Conservation (phyloP, 164 flowering plant species). For the Umbellularia californica region DNA sequence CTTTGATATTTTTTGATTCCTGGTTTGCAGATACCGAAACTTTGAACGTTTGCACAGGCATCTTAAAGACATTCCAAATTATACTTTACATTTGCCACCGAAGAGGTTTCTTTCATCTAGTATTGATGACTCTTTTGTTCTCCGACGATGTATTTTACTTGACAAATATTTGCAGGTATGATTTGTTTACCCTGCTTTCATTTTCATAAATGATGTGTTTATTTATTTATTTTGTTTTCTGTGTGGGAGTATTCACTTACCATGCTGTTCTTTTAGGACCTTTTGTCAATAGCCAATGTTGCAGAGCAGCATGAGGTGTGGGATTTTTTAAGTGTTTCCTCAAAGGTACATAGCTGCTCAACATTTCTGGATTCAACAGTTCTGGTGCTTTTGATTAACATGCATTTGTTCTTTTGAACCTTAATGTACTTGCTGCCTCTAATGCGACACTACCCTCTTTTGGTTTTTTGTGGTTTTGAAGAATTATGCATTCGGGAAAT, state of each 20-base stretch:
- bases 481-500: constrained; percentile 92
- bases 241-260: neutral
- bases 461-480: constrained; percentile 25
- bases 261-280: constrained; percentile 54
- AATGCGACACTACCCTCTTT: constrained; percentile 8
- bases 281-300: constrained; percentile 93
- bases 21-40: constrained; percentile 75
- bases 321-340: constrained; percentile 88
- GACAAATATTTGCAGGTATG: constrained; percentile 89
- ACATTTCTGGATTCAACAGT: neutral
- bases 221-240: constrained; percentile 15
- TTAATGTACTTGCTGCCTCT: constrained; percentile 1
- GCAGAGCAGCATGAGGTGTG: constrained; percentile 99
- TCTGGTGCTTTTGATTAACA: neutral
- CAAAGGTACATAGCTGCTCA: constrained; percentile 56
- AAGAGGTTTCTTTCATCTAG: constrained; percentile 98
- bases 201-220: constrained; percentile 3
- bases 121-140: constrained; percentile 95
- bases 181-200: constrained; percentile 2
- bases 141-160: constrained; percentile 96
- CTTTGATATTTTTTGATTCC: constrained; percentile 7
- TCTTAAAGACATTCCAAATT: constrained; percentile 95
- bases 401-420: neutral
- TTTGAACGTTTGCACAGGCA: constrained; percentile 93
- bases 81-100: constrained; percentile 90